Base-by-base conservation (phyloP, 164 flowering plant genomes). In the Stephania japonica region DNA sequence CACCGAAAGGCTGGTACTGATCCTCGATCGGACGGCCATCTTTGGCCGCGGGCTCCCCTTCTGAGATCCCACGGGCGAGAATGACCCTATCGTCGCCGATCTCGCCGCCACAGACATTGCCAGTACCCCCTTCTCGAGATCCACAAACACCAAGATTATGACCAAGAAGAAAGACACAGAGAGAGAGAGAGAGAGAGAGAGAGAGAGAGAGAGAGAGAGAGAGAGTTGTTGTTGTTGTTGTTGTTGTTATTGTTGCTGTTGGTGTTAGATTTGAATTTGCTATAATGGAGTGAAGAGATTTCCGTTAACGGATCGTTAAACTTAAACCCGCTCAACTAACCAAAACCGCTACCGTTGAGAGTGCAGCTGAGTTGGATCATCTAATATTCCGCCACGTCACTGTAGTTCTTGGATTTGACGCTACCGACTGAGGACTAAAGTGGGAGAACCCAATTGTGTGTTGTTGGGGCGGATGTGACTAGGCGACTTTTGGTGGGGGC, bases 1-100 rank as follows among this genome's bases (percentile, higher is more conserved):
- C 3, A 78, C 83, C 0, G 90, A 77, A 42, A 76, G 74, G 24
- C 65, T 74, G 71, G 67, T 70, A 4, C 38, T 32, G 12, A 65
- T 72, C 68, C 71, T 68, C 21, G 88, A 88, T 81, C 90, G 84
- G 72, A 84, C 80, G 78, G 80, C 75, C 87, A 85, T 81, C 75
- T 70, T 83, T 1, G 76, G 38, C 59, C 74, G 82, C n/a, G 70
- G 73, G 66, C n/a, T 69, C 59, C 74, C 21, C 11, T 42, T 47
- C 6, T 73, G 65, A 27, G 89, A 84, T 77, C 83, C 82, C 42
- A 66, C 5, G 5, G 75, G 50, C 61, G 41, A 26, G 75, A 80
- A 73, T 8, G 87, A 79, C 75, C 87, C 85, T 27, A 80, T 70
- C 68, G 85, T 72, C 19, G 81, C 71, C 24, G 85, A 71, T 6